A percentile compares a stretch with the other conserved stretches of the same genome.
phyloP scores from a whole-genome alignment of 208 protist genomes.

The Acanthamoeba royreba region DNA sequence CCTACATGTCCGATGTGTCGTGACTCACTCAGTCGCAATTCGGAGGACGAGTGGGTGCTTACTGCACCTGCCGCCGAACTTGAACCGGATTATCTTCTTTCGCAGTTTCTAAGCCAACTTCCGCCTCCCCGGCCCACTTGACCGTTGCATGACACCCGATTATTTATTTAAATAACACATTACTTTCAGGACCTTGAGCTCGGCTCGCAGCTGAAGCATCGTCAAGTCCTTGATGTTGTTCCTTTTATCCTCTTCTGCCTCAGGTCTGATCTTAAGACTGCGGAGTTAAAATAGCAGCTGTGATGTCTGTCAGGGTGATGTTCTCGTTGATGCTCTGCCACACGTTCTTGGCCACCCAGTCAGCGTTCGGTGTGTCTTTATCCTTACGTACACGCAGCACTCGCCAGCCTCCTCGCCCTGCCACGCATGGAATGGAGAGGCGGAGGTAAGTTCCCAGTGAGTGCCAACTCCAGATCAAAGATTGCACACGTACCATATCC shows the following conservation, averaged over 20 bases:
- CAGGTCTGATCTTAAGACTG: too few species aligned
- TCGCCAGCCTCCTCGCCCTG: background rate
- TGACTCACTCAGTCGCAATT: background rate
- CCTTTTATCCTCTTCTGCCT: too few species aligned
- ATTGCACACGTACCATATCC: background rate
- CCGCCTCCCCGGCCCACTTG: too few species aligned
- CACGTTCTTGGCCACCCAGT: background rate
- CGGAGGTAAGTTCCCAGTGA: background rate
- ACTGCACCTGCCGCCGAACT: background rate
- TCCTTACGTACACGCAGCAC: background rate
- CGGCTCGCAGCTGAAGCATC: too few species aligned
- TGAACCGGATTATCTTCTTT: background rate
- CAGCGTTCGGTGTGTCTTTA: background rate
- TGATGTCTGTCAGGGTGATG: background rate
- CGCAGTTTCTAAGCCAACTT: background rate
- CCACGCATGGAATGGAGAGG: background rate
- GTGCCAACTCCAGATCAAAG: background rate
- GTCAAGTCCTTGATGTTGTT: too few species aligned
- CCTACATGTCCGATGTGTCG: background rate
- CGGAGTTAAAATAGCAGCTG: background rate
- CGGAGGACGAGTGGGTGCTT: background rate
- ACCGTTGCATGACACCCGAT: too few species aligned
- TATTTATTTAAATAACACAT: too few species aligned
- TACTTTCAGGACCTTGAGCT: too few species aligned
- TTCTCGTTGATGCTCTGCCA: background rate